Evolutionary conservation across 768 basidiomycete genomes (phyloP), one percentile per base, ranked within the genome.

Genomic region (Rhizopogon rudus): DNA sequence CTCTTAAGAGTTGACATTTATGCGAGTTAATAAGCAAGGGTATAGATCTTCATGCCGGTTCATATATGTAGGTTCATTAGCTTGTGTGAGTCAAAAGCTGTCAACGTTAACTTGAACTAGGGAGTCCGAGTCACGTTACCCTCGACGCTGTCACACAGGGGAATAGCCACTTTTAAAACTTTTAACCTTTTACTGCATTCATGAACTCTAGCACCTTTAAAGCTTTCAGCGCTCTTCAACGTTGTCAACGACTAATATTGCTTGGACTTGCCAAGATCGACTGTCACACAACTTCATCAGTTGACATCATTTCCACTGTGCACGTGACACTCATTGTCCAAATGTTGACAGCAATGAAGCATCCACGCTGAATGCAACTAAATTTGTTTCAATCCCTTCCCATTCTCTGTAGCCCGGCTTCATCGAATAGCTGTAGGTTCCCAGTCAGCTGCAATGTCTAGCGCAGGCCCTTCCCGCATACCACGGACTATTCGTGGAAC

Each of bases 401-500:
- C 12, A 3, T 42, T 17, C 54, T 10, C 16, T 29, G 13, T 14
- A 53, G 39, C 29, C 35, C n/a, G 29, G 42, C 17, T 12, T 25
- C 14, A 2, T 35, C 4, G 3, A 33, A 49, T 52, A 45, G 51
- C 31, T 8, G 33, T 52, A 45, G 51, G 44, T 8, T 52, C 22
- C 13, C 29, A 50, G 25, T 25, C 41, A 17, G 28, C 13, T 29
- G 12, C 17, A 5, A 51, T 20, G 51, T 25, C 22, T 0, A 17
- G 20, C 17, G 31, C 44, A 20, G 28, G 16, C 16, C 35, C 48
- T 3, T 49, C 20, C 5, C 45, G n/a, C n/a, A 37, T 52, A 39
- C 22, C 58, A 54, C 66, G 44, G 58, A 51, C 52, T 9, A 44
- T 71, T 16, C 64, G 64, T 3, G 86, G 86, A 37, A 63, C 77